Evolutionary conservation across 2,329 filamentous ascomycete genomes (phyloP).

Genomic region (Pseudocercospora macadamiae): DNA sequence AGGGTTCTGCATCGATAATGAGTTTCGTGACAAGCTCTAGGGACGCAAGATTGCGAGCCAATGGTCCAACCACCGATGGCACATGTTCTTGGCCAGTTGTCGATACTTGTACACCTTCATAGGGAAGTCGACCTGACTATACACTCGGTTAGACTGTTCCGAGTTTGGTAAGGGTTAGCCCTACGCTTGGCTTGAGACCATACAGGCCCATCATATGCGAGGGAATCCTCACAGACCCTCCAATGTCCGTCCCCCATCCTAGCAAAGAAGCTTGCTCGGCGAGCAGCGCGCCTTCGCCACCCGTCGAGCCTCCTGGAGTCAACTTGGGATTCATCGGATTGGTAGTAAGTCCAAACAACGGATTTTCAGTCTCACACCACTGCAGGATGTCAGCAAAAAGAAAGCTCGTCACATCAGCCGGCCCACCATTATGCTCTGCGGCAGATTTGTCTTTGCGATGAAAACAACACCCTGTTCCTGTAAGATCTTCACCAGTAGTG

Average conservation of each 20-base stretch:
- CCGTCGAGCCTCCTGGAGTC: constrained; percentile 54
- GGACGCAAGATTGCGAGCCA: constrained; percentile 57
- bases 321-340: constrained; percentile 49
- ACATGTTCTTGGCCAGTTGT: constrained; percentile 68
- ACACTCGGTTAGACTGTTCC: not conserved
- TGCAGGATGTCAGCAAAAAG: constrained; percentile 36
- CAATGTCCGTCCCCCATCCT: constrained; percentile 57
- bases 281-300: constrained; percentile 50
- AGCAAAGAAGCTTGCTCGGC: constrained; percentile 47
- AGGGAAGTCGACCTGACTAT: constrained; percentile 58
- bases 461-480: constrained; percentile 55
- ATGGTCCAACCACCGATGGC: constrained; percentile 64
- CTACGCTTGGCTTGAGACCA: constrained; percentile 53
- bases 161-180: constrained; percentile 17
- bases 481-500: constrained; percentile 54
- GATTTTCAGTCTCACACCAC: constrained; percentile 60
- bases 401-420: no score
- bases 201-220: constrained; percentile 53
- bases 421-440: constrained; percentile 57
- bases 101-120: constrained; percentile 61
- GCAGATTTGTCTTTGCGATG: constrained; percentile 57
- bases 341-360: constrained; percentile 54
- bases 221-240: constrained; percentile 56
- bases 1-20: constrained; percentile 40
- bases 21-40: constrained; percentile 48